Conservation (phyloP, 805 yeast genomes). For the Spathaspora boniae region DNA sequence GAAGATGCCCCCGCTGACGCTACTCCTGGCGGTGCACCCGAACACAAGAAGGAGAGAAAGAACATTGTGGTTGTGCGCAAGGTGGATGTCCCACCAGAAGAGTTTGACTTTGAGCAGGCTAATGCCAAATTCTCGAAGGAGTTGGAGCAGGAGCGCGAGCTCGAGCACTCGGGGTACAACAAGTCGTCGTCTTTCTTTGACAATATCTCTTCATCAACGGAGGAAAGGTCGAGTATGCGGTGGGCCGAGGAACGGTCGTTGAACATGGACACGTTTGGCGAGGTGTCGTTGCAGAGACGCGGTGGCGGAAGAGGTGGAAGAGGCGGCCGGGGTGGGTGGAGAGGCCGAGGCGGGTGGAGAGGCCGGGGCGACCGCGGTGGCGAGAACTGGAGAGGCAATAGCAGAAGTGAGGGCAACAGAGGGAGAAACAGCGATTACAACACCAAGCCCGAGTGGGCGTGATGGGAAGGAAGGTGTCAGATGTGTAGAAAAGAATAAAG, state of each 20-base stretch:
- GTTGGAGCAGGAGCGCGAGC: constrained; percentile 31
- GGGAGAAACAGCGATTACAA: constrained; percentile 23
- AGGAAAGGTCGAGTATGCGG: constrained; percentile 46
- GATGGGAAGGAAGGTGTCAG: constrained; percentile 2
- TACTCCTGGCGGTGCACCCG: background rate
- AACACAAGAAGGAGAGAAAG: no score
- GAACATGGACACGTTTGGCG: constrained; percentile 84
- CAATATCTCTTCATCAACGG: constrained; percentile 67
- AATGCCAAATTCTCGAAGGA: constrained; percentile 70
- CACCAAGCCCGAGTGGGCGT: constrained; percentile 32
- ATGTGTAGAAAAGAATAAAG: background rate
- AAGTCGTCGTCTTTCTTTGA: constrained; percentile 88
- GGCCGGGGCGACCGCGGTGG: constrained; percentile 12
- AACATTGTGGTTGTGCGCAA: no score
- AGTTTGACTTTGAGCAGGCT: constrained; percentile 71
- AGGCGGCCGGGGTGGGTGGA: constrained; percentile 18
- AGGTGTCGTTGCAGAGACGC: constrained; percentile 50
- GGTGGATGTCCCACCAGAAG: constrained; percentile 46
- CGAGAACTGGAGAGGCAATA: constrained; percentile 17
- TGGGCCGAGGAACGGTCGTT: constrained; percentile 71
- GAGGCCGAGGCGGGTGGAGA: constrained; percentile 18
- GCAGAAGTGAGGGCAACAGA: constrained; percentile 16
- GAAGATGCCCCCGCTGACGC: constrained; percentile 8
- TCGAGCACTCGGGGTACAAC: constrained; percentile 49
- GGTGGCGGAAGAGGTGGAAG: constrained; percentile 52